Base-by-base conservation (phyloP, 2,329 filamentous ascomycete genomes). In the Paraconiothyrium sp. region DNA sequence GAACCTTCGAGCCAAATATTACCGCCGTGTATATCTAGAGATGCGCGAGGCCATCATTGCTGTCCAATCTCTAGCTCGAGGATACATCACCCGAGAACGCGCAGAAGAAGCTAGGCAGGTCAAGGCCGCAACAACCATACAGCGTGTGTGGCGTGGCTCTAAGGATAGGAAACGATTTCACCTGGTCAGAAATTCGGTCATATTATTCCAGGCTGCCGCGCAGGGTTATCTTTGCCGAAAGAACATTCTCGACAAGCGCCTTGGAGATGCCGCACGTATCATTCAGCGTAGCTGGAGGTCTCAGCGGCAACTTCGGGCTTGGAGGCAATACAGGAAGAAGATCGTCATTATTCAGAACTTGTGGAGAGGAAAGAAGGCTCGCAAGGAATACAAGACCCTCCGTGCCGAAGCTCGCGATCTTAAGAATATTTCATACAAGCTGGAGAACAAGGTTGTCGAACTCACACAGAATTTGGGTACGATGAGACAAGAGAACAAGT, bases 381-480 rank as follows among this genome's bases (percentile, higher is more conserved):
- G 95, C 68, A 88, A 86, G 68, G 89, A 88, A 52, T 99, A 99
- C 85, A 98, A 97, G 88, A 89, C 84, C 71, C 83, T 97, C 64
- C 92, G 95, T 69, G 94, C 97, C 80, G 95, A 99, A 81, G 95
- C 95, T 67, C 92, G 95, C 76, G 96, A 99, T 83, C 88, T 99
- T 78, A 98, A 98, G 85, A 94, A 98, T 81, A 99, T 99, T 71
- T 98, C 95, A 2, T 99, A 99, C 85, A 98, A 97, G 84, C 84
- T 99, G 72, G 95, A 99, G 80, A 98, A 99, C 86, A 99, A 99
- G 88, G 95, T 99, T 65, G 93, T 99, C 65, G 95, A 99, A 83
- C 87, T 99, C 74, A 99, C 95, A 1, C 95, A 99, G 79, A 92
- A 91, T 54, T 82, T 99, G 71, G 94, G 95, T 68, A 90, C 93